Base-by-base conservation (phyloP, 1,284 basidiomycete species). In the Malassezia restricta region DNA sequence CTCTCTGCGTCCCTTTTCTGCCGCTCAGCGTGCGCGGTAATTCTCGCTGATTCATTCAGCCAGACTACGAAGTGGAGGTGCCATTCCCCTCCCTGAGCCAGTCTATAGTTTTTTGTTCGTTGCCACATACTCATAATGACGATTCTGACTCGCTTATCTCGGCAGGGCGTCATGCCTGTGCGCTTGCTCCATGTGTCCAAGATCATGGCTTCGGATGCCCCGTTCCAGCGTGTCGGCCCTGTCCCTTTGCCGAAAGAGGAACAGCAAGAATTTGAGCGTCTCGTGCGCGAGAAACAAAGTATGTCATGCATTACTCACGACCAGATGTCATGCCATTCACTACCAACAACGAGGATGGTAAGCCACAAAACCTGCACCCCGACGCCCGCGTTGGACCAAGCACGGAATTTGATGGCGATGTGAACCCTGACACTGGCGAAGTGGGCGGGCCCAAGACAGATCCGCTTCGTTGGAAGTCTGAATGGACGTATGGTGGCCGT, bases 361-460 rank as follows among this genome's bases (percentile, higher is more conserved):
- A 39, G 15, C 33, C 28, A 6, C 41, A 43, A 12, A 53, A 50
- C 17, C 38, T 69, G 33, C 75, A 76, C 52, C 75, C 74, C 0
- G 74, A 76, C 44, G 68, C 71, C 12, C 57, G 73, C n/a, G 46
- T 54, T 12, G 66, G 65, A 44, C 73, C 75, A 0, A 53, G 56
- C 37, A 67, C 73, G 1, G 76, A 78, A 43, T 80, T 80, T 49
- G 75, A 78, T 48, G 79, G 79, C 5, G 78, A 80, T 8, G 62
- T 65, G 0, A 80, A 80, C 63, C 79, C 79, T 3, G 63, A 63
- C 15, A 80, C 79, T 30, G 79, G 79, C 14, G 79, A 80, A 62
- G 60, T 76, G 7, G 79, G 79, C 0, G 79, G 79, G 0, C 79
- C 79, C 1, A 80, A 80, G 68, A 73, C 74, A 15, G 79, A 80